These are phyloP conservation scores for Heliamphora pulchella DNA, from an alignment of 179 eudicot species.

Conservation along the genomic window DNA sequence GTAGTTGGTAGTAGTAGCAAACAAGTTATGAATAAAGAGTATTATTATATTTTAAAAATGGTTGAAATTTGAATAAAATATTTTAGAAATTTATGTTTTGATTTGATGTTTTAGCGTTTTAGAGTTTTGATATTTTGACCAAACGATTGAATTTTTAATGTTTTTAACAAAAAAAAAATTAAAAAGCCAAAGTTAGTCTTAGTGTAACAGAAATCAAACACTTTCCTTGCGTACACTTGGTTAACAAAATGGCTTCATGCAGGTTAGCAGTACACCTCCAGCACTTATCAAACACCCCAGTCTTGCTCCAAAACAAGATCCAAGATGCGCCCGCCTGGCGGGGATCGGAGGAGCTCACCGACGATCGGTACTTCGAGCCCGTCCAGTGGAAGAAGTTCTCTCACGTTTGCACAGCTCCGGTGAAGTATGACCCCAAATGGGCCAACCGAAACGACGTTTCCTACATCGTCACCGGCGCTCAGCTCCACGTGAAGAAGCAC, in stretches of 20 bases:
- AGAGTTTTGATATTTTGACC: no score
- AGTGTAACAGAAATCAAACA: background rate
- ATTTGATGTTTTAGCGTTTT: no score
- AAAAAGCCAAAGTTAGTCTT: background rate
- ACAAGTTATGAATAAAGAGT: no score
- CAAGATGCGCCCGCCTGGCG: conserved; percentile 37
- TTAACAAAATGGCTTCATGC: conserved; percentile 9
- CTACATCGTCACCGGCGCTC: conserved; percentile 75
- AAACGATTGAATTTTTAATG: no score
- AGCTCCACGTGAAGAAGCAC: conserved; percentile 41
- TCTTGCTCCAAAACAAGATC: conserved; percentile 43
- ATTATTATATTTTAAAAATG: no score
- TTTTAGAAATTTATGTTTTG: no score
- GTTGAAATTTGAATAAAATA: no score
- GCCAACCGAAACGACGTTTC: conserved; percentile 19
- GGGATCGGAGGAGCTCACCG: conserved; percentile 50
- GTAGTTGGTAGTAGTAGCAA: no score
- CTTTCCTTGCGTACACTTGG: background rate
- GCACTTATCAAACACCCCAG: conserved; percentile 53
- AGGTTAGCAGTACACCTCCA: conserved; percentile 82
- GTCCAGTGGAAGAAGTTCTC: conserved; percentile 68
- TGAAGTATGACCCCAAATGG: conserved; percentile 53
- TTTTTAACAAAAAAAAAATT: no score
- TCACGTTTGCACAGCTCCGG: conserved; percentile 58
- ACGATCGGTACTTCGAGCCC: conserved; percentile 46